A percentile compares a stretch with the other conserved stretches of the same genome.
Evolutionary conservation across 73 alveolate genomes (phyloP).

Genomic region (Paramecium bursaria): DNA sequence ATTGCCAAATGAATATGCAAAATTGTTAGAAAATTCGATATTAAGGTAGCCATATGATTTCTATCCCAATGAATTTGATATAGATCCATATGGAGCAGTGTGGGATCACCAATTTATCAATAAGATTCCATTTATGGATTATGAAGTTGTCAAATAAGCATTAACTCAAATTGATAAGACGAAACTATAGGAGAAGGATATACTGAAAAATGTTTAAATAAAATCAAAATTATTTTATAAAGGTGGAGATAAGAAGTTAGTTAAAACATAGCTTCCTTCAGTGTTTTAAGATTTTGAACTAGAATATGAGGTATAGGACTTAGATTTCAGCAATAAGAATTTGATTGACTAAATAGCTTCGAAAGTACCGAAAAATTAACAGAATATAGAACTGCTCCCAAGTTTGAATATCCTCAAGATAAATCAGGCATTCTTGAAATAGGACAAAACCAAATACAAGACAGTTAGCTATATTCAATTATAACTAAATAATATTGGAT

Average conservation of each 20-base stretch:
- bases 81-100: conserved; percentile 70
- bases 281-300: not conserved
- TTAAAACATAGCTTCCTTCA: not conserved
- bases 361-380: no score
- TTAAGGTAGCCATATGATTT: conserved; percentile 62
- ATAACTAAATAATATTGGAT: no score
- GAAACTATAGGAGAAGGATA: conserved; percentile 3
- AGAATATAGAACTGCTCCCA: not conserved
- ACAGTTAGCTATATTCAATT: no score
- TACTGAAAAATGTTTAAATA: not conserved
- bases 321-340: no score
- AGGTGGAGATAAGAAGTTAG: not conserved
- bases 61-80: conserved; percentile 58
- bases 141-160: conserved; percentile 14
- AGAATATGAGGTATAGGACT: no score
- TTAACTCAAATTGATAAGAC: conserved; percentile 8
- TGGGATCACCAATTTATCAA: conserved; percentile 62
- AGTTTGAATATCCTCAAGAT: not conserved
- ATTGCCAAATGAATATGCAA: conserved; percentile 51
- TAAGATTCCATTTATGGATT: conserved; percentile 64
- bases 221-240: no score
- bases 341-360: no score
- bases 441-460: not conserved
- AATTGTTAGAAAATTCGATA: conserved; percentile 51
- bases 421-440: not conserved